Evolutionary conservation across 106 monocot genomes (phyloP).

Genomic region (Iris macrosiphon): DNA sequence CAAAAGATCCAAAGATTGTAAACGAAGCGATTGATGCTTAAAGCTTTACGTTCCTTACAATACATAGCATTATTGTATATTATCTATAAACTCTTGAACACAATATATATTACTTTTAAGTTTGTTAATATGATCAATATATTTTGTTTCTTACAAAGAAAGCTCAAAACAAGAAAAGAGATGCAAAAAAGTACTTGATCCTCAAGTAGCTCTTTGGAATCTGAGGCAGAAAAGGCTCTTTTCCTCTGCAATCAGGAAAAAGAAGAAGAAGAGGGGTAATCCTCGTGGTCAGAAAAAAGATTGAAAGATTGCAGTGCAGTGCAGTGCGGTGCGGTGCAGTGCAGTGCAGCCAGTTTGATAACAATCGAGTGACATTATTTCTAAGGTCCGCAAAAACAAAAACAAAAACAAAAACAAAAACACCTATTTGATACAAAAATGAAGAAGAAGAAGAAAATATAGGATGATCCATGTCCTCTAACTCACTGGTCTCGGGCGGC

Average conservation of each 20-base stretch:
- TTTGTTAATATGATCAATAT: too few species aligned
- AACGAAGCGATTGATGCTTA: too few species aligned
- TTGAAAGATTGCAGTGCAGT: not conserved
- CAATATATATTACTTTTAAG: too few species aligned
- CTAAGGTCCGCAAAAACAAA: not conserved
- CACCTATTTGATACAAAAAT: not conserved
- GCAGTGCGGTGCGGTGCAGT: too few species aligned
- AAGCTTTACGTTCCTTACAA: too few species aligned
- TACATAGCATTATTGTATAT: too few species aligned
- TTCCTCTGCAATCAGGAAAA: slow-evolving; percentile 25
- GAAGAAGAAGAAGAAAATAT: not conserved
- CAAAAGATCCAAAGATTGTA: too few species aligned
- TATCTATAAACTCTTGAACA: too few species aligned
- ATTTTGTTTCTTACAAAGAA: not conserved
- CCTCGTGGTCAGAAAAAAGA: not conserved
- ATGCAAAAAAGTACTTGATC: slow-evolving; percentile 32
- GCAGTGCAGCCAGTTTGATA: too few species aligned
- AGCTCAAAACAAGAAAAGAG: not conserved
- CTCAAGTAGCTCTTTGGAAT: slow-evolving; percentile 51
- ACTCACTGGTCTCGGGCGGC: slow-evolving; percentile 49
- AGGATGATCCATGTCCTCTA: not conserved
- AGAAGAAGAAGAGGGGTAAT: not conserved
- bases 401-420: not conserved
- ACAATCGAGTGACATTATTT: too few species aligned
- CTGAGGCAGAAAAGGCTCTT: slow-evolving; percentile 55